A percentile compares a stretch with the other conserved stretches of the same genome.
These are phyloP conservation scores for Podaxis mareebaensis DNA, from an alignment of 768 basidiomycete genomes.

Conservation along the genomic window DNA sequence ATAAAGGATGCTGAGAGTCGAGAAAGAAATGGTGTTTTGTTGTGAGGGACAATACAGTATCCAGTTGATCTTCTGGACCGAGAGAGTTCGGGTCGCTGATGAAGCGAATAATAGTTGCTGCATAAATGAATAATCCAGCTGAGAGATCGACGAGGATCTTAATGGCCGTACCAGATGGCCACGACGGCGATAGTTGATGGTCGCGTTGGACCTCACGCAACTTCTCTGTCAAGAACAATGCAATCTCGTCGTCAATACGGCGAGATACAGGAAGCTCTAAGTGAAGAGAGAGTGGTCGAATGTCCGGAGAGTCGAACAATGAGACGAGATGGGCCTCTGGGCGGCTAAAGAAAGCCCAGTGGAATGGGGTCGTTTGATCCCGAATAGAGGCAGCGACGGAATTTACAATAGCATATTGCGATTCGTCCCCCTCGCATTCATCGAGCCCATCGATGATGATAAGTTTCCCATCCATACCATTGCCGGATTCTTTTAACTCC, in stretches of 20 bases:
- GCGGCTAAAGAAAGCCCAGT: constrained; percentile 1
- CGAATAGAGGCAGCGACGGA: not conserved
- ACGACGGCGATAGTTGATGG: not conserved
- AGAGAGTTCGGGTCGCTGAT: not conserved
- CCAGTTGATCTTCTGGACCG: not conserved
- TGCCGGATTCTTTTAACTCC: not conserved
- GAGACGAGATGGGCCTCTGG: constrained; percentile 5
- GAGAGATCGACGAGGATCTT: constrained; percentile 1
- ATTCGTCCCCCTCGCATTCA: not conserved
- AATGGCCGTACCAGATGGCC: not conserved
- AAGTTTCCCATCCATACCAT: not conserved
- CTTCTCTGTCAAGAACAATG: not conserved
- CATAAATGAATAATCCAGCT: constrained; percentile 10
- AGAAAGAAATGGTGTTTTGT: not conserved
- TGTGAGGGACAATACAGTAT: not conserved
- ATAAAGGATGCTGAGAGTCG: not conserved
- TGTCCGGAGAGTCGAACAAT: not conserved
- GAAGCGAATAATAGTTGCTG: constrained; percentile 5
- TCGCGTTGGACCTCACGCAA: not conserved
- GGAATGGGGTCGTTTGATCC: not conserved
- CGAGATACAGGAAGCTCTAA: constrained; percentile 5
- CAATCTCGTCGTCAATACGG: not conserved
- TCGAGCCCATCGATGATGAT: constrained; percentile 2
- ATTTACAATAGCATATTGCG: not conserved
- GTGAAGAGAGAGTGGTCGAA: not conserved